Evolutionary conservation across 2,329 filamentous ascomycete genomes (phyloP).

Genomic region (Aspergillus quadrilineatus): DNA sequence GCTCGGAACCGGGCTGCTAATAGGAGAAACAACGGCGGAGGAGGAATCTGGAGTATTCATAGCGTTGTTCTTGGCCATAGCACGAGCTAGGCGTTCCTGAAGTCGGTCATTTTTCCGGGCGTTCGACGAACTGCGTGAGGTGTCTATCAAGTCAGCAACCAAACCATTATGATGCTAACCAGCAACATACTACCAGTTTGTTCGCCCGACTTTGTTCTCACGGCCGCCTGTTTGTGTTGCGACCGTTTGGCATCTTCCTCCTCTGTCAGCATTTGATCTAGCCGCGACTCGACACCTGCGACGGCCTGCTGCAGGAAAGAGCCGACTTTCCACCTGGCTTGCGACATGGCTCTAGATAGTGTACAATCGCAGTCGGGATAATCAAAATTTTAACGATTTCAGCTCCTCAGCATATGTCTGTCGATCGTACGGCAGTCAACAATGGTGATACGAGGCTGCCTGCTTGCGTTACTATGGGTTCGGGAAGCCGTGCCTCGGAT

Average conservation of each 20-base stretch:
- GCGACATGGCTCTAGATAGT: conserved; percentile 29
- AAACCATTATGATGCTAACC: background rate
- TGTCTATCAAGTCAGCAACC: conserved; percentile 39
- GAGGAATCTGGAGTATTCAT: conserved; percentile 47
- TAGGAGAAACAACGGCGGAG: conserved; percentile 51
- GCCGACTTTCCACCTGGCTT: conserved; percentile 64
- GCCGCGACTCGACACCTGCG: conserved; percentile 85
- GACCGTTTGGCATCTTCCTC: conserved; percentile 46
- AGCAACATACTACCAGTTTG: conserved; percentile 38
- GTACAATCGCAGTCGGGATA: background rate
- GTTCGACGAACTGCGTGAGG: conserved; percentile 65
- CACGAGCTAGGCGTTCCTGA: conserved; percentile 85
- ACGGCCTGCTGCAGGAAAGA: conserved; percentile 84
- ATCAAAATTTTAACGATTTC: background rate
- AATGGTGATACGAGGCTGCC: conserved; percentile 7
- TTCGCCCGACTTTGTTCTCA: conserved; percentile 37
- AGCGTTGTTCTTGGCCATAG: conserved; percentile 71
- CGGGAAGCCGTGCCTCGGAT: conserved; percentile 1
- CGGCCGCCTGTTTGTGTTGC: conserved; percentile 24
- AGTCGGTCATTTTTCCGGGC: conserved; percentile 74
- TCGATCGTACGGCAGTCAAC: background rate
- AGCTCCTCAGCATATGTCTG: background rate
- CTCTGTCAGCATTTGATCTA: conserved; percentile 89
- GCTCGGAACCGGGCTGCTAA: conserved; percentile 51
- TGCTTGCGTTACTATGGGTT: conserved; percentile 16